phyloP scores from a whole-genome alignment of 129 eudicot genomes.

The Helianthus tuberosus region DNA sequence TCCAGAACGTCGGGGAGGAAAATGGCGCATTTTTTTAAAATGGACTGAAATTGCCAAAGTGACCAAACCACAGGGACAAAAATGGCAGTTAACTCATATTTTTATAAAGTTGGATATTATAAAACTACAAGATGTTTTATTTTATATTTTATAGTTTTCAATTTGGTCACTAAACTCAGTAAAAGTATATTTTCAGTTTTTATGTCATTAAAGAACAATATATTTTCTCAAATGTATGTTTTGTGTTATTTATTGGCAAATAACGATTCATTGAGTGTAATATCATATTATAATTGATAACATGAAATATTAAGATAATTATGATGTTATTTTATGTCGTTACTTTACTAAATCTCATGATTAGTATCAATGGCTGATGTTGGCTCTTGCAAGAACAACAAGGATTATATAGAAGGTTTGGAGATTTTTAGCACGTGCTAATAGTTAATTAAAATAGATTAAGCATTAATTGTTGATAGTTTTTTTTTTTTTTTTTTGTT shows the following conservation, averaged over 20 bases:
- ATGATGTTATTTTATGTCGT: background rate
- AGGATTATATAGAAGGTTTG: background rate
- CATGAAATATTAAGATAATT: background rate
- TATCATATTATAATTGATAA: background rate
- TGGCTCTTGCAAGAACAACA: background rate
- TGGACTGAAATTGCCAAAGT: no score
- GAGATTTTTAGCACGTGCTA: background rate
- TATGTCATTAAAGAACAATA: background rate
- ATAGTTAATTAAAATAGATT: background rate
- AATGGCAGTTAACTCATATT: no score
- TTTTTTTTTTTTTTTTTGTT: no score
- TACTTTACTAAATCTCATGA: background rate
- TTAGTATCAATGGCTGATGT: background rate
- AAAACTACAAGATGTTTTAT: no score
- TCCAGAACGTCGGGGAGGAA: no score
- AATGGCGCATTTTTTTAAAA: no score
- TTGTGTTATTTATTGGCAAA: background rate
- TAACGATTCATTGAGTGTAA: background rate
- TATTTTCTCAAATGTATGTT: background rate
- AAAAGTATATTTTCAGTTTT: background rate
- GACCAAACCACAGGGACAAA: no score
- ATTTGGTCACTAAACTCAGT: background rate
- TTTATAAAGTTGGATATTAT: no score
- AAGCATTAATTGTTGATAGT: no score
- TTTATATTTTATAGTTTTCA: no score